Evolutionary conservation across 129 eudicot genomes (phyloP), one percentile per base, ranked within the genome.

Genomic region (Flaveria brownii): DNA sequence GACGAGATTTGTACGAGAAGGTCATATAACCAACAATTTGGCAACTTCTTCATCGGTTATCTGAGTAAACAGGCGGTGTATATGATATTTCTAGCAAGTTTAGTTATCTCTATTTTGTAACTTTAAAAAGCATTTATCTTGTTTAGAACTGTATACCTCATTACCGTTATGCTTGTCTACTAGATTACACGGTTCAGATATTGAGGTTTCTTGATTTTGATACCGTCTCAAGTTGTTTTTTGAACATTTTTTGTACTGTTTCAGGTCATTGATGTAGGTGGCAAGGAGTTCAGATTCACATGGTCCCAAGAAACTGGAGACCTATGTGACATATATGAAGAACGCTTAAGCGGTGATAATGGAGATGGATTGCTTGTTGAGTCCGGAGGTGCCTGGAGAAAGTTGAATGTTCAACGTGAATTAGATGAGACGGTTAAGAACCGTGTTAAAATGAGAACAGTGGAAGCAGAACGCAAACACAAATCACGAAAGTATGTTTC

Each of bases 191-290:
- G 63, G 45, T 63, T 78, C 22, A 47, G 72, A 30, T 77, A 13
- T 68, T 36, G 39, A 75, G 85, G 22, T 36, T 63, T 33, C 20
- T 15, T 68, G 67, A 69, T 46, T 70, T 47, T 13, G 25, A 9
- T 50, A 5, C 54, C 47, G 71, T 61, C 30, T 61, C 47, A 15
- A 33, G 67, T 60, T 45, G 47, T 77, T 50, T 26, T 9, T 64
- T 33, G 14, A n/a, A 57, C 54, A 41, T 79, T 67, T 18, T 18
- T 57, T 16, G 54, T 76, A 18, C 64, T 74, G 41, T 56, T 39
- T 33, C 87, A 94, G 99, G 89, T 91, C 68, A 91, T 94, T 85
- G 86, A 86, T 81, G 96, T 94, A 30, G 97, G 99, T 68, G 93
- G 92, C 25, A 91, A 94, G 86, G 91, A 74, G 81, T 91, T 91